Conservation (phyloP, 2,329 filamentous ascomycete genomes). For the Diaporthe capsici region DNA sequence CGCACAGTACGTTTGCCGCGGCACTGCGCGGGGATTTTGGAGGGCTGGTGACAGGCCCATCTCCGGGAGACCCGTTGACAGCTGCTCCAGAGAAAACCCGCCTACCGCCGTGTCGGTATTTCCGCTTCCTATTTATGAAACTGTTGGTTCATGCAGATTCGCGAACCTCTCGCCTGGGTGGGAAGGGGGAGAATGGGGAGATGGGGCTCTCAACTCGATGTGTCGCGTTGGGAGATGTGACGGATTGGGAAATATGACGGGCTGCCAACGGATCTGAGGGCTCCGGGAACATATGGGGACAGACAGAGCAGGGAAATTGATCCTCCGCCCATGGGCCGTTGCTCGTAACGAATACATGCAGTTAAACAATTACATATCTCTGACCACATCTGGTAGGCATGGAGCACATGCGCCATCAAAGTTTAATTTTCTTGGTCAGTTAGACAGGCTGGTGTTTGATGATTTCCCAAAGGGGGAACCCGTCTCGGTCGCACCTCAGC, state of each 20-base stretch:
- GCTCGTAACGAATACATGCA: conserved; percentile 17
- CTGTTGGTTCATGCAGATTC: conserved; percentile 17
- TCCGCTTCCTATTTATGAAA: conserved; percentile 23
- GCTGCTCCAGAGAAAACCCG: conserved; percentile 5
- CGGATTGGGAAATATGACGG: conserved; percentile 18
- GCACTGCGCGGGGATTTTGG: conserved; percentile 1
- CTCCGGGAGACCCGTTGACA: neutral
- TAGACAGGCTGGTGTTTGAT: neutral
- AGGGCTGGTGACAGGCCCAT: conserved; percentile 15
- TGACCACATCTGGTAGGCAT: neutral
- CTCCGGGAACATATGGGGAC: conserved; percentile 7
- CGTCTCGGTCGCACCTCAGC: neutral
- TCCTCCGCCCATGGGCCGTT: neutral
- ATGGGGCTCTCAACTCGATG: neutral
- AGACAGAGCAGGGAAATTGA: conserved; percentile 1
- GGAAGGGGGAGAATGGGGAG: neutral
- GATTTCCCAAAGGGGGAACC: neutral
- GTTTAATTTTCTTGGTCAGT: neutral
- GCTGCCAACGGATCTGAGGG: neutral
- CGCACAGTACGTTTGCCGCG: conserved; percentile 1
- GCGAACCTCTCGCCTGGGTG: conserved; percentile 24
- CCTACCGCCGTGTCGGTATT: conserved; percentile 26
- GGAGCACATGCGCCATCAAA: neutral
- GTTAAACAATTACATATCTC: neutral
- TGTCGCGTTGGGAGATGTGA: conserved; percentile 13